Evolutionary conservation across 2,329 filamentous ascomycete species (phyloP), one percentile per base, ranked within the genome.

Genomic region (Podosphaera aphanis): DNA sequence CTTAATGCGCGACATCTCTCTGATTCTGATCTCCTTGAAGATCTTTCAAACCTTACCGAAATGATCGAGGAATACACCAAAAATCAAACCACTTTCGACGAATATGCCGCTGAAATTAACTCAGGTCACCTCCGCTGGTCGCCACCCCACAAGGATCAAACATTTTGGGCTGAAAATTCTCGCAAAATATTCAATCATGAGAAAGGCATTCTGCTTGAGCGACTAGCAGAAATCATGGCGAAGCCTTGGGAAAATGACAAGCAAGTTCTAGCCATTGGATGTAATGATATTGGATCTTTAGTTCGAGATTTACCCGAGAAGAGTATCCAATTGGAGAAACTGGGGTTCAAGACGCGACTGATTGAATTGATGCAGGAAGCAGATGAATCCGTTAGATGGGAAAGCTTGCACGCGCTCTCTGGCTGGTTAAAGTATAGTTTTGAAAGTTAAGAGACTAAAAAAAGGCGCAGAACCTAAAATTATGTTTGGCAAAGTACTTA

Each of bases 401-500:
- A 83, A 63, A 79, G 74, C 59, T 62, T 83, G 63, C 73, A 75
- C 54, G 78, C 79, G 27, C 74, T 83, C 20, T 78, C 79, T 18
- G 79, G 80, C 60, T 83, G 79, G 77, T 62, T 83, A 60, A 70
- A 77, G 55, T 83, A 83, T 64, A 79, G 67, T 49, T 77, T 78
- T 60, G 71, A 75, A 46, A 58, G 20, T 15, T 43, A 15, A 43
- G 11, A 23, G 8, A 16, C 5, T 15, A 7, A 20, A 10, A 39
- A 19, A 7, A 18, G 8, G 18, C 20, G 18, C 18, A 13, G 29
- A 33, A 33, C 13, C 29, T 33, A 6, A 33, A 33, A 33, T 33
- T n/a, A 33, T n/a, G 11, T 13, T n/a, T 33, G 5, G 29, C 11
- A 5, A 11, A 33, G 29, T 5, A 11, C 13, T 33, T 29, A 29